Percentiles rank a stretch among this genome's conserved stretches.
These are phyloP conservation scores for Fusarium sp. DNA, from an alignment of 2,329 filamentous ascomycete species.

Conservation along the genomic window DNA sequence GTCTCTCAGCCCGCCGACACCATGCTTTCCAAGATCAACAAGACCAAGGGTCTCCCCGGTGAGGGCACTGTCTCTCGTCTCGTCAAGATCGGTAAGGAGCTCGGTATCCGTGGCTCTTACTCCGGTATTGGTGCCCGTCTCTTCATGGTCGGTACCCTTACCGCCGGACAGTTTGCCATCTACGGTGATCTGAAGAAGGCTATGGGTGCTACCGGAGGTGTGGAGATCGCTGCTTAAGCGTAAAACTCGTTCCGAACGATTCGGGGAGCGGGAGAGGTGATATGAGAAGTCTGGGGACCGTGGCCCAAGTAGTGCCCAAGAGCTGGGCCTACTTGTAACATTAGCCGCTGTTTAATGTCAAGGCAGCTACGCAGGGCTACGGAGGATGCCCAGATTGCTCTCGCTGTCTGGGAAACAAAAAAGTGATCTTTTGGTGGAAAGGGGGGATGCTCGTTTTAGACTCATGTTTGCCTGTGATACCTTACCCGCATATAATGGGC, in stretches of 20 bases:
- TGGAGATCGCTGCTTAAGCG: constrained; percentile 70
- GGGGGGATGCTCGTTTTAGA: constrained; percentile 42
- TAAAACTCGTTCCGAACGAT: constrained; percentile 10
- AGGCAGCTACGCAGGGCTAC: constrained; percentile 39
- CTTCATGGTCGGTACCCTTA: constrained; percentile 77
- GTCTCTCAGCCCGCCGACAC: constrained; percentile 93
- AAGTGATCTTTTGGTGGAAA: constrained; percentile 44
- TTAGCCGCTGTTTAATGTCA: constrained; percentile 25
- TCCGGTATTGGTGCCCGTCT: constrained; percentile 83
- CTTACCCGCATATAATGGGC: constrained; percentile 44
- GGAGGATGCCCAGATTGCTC: constrained; percentile 36
- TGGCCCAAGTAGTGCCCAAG: constrained; percentile 42
- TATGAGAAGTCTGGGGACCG: constrained; percentile 30
- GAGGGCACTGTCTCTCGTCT: constrained; percentile 85
- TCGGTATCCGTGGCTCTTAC: constrained; percentile 84
- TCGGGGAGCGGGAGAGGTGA: constrained; percentile 20
- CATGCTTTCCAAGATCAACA: constrained; percentile 97
- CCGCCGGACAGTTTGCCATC: constrained; percentile 89
- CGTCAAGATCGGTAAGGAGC: constrained; percentile 90
- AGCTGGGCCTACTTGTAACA: constrained; percentile 45
- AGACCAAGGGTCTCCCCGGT: constrained; percentile 89
- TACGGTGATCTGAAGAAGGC: constrained; percentile 74
- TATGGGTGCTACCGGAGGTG: constrained; percentile 80
- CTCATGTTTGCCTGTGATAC: constrained; percentile 48
- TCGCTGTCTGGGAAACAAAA: constrained; percentile 38